A percentile compares a stretch with the other conserved stretches of the same genome.
These are phyloP conservation scores for Leishmania arabica DNA, from an alignment of 208 protist species.

Conservation along the genomic window DNA sequence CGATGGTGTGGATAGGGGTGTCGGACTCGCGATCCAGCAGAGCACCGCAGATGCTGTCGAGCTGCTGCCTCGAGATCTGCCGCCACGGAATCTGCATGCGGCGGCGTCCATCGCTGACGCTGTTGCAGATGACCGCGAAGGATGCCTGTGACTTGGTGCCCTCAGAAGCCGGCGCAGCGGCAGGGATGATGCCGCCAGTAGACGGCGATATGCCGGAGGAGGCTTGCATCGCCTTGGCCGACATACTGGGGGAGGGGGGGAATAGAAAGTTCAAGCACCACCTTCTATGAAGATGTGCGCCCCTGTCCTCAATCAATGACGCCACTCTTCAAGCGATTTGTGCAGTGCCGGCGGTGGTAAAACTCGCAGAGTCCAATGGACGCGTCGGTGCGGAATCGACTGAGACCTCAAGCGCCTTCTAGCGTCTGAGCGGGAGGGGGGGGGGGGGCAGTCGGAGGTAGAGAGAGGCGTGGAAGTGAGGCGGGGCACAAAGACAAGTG, in stretches of 20 bases:
- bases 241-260: background rate
- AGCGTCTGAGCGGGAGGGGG: background rate
- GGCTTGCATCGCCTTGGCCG: background rate
- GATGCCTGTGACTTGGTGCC: constrained; percentile 14
- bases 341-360: background rate
- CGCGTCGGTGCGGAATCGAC: background rate
- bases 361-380: background rate
- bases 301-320: background rate
- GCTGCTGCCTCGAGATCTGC: constrained; percentile 52
- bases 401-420: background rate
- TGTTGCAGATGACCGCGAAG: constrained; percentile 18
- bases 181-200: background rate
- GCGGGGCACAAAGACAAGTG: background rate
- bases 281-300: background rate
- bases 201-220: background rate
- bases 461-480: background rate
- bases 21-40: constrained; percentile 58
- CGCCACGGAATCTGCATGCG: constrained; percentile 70
- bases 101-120: constrained; percentile 10
- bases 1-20: constrained; percentile 54
- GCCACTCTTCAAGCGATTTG: background rate
- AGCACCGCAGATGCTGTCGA: constrained; percentile 59
- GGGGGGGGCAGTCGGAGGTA: background rate
- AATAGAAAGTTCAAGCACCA: background rate
- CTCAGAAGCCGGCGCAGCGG: background rate